These are phyloP conservation scores for Phytophthora megakarya DNA, from an alignment of 352 stramenopile genomes.

Conservation along the genomic window DNA sequence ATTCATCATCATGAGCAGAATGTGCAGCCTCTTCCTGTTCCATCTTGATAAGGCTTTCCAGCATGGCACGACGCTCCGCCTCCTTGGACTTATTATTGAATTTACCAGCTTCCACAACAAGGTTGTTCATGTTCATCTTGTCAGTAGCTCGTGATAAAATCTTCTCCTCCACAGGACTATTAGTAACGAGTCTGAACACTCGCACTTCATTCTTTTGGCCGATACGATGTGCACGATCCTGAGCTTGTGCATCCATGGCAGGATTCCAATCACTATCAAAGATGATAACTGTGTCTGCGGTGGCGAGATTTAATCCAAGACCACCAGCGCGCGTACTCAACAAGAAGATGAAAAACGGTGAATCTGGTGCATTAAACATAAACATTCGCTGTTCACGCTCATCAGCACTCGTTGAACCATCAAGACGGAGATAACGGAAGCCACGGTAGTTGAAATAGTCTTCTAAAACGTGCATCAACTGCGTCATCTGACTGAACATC, in stretches of 20 bases:
- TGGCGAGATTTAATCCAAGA: conserved; percentile 97
- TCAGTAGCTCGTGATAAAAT: conserved; percentile 86
- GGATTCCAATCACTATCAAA: conserved; percentile 99
- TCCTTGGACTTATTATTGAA: conserved; percentile 91
- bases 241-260: conserved; percentile 93
- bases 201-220: conserved; percentile 92
- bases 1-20: conserved; percentile 62
- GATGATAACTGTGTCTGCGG: conserved; percentile 99
- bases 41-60: conserved; percentile 90
- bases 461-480: conserved; percentile 90
- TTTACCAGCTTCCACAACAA: conserved; percentile 89
- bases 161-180: conserved; percentile 89
- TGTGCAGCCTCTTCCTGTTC: conserved; percentile 84
- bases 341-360: conserved; percentile 95
- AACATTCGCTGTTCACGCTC: conserved; percentile 98
- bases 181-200: conserved; percentile 86
- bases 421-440: conserved; percentile 96
- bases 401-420: conserved; percentile 96
- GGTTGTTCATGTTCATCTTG: conserved; percentile 94
- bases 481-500: conserved; percentile 93
- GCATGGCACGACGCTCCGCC: conserved; percentile 79
- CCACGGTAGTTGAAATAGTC: conserved; percentile 90
- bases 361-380: conserved; percentile 95
- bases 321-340: conserved; percentile 97
- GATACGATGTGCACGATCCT: conserved; percentile 92